Conservation (phyloP, 2,329 filamentous ascomycete species). For the Nannizziopsis barbatae region DNA sequence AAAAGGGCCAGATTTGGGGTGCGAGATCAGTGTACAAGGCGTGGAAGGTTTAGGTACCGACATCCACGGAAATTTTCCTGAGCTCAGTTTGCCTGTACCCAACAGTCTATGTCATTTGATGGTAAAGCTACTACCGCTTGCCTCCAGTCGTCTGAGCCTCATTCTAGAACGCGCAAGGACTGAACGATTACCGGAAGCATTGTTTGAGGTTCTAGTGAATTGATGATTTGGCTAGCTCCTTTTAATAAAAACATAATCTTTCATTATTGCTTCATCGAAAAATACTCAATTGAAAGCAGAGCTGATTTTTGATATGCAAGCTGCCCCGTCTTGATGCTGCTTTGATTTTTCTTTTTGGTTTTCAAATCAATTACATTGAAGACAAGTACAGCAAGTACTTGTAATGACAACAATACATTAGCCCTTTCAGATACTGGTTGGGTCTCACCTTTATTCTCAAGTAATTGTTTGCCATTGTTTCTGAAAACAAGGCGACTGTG, state of each 20-base stretch:
- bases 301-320: no score
- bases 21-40: constrained; percentile 70
- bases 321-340: no score
- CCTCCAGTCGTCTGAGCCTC: no score
- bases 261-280: no score
- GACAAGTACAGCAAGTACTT: constrained; percentile 1
- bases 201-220: no score
- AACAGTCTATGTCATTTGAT: not conserved
- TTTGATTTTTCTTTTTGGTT: not conserved
- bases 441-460: not conserved
- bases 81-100: not conserved
- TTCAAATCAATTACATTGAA: not conserved
- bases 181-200: no score
- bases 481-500: not conserved
- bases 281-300: no score
- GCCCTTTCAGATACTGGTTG: not conserved
- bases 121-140: not conserved
- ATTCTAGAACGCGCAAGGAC: no score
- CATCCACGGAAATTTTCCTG: not conserved
- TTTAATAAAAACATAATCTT: no score
- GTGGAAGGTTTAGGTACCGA: constrained; percentile 54
- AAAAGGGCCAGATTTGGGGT: constrained; percentile 75
- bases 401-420: not conserved
- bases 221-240: no score
- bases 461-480: not conserved